Evolutionary conservation across 179 eudicot species (phyloP).

Genomic region (Silene vulgaris): DNA sequence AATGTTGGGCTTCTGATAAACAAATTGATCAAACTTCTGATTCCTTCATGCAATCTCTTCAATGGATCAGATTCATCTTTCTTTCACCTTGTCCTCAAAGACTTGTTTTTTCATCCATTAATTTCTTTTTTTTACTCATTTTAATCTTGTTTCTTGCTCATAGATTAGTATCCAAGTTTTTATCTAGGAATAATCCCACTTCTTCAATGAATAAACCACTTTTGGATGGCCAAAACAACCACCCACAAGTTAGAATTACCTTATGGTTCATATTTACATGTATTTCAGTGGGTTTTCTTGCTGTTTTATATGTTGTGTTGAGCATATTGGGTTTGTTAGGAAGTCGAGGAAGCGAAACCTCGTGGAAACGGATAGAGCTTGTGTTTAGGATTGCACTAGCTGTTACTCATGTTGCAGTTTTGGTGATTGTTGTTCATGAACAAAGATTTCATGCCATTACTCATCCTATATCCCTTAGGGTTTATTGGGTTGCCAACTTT

Average conservation of each 20-base stretch:
- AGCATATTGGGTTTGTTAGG: conserved; percentile 18
- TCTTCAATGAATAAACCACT: conserved; percentile 28
- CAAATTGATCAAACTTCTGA: conserved; percentile 24
- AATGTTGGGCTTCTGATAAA: conserved; percentile 19
- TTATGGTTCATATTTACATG: conserved; percentile 22
- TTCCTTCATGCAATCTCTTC: conserved; percentile 27
- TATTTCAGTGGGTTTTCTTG: conserved; percentile 24
- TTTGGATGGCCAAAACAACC: conserved; percentile 6
- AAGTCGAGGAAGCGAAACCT: background rate
- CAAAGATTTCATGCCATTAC: conserved; percentile 23
- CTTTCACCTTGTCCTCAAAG: conserved; percentile 33
- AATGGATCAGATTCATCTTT: conserved; percentile 31
- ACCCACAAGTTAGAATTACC: conserved; percentile 11
- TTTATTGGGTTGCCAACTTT: conserved; percentile 29
- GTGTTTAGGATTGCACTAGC: conserved; percentile 27
- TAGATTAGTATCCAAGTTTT: conserved; percentile 21
- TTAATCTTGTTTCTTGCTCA: conserved; percentile 21
- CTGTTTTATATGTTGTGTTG: conserved; percentile 20
- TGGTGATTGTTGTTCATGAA: conserved; percentile 31
- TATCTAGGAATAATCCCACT: conserved; percentile 14
- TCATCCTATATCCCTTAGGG: conserved; percentile 29
- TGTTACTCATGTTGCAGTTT: conserved; percentile 25
- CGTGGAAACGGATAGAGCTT: conserved; percentile 21
- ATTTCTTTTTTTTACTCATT: conserved; percentile 18
- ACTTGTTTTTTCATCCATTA: conserved; percentile 23